These are phyloP conservation scores for Lyophyllum semitale DNA, from an alignment of 768 basidiomycete genomes.

Conservation along the genomic window DNA sequence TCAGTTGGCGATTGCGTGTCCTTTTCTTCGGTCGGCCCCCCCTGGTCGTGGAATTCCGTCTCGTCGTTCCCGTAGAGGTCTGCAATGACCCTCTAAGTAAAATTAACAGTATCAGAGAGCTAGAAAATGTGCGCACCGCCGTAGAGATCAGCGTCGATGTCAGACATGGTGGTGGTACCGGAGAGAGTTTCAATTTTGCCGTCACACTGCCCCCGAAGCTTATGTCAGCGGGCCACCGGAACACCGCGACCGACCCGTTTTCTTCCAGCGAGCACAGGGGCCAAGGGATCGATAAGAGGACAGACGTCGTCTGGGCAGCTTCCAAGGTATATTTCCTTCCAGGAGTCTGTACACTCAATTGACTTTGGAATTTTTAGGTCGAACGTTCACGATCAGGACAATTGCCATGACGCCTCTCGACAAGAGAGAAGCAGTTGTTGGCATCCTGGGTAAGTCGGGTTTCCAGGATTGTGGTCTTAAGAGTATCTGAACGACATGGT, in stretches of 20 bases:
- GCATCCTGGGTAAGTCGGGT: conserved; percentile 50
- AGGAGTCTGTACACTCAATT: not conserved
- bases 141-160: conserved; percentile 89
- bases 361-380: not conserved
- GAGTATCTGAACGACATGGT: conserved; percentile 4
- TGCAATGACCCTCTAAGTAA: conserved; percentile 22
- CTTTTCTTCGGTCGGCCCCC: conserved; percentile 36
- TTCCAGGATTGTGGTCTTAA: not conserved
- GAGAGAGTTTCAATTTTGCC: conserved; percentile 25
- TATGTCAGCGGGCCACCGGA: conserved; percentile 17
- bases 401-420: conserved; percentile 9
- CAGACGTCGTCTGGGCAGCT: not conserved
- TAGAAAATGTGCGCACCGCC: conserved; percentile 58
- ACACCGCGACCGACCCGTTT: conserved; percentile 4
- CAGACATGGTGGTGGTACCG: conserved; percentile 59
- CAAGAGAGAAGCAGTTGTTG: conserved; percentile 33
- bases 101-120: not conserved
- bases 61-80: conserved; percentile 81
- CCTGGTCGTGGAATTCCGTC: conserved; percentile 52
- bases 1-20: conserved; percentile 29
- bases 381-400: not conserved
- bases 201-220: conserved; percentile 15
- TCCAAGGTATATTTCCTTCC: not conserved
- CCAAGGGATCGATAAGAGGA: not conserved
- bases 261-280: not conserved